Percentiles rank a stretch among this genome's conserved stretches.
Evolutionary conservation across 1,284 basidiomycete genomes (phyloP).

Genomic region (Termitomyces sp.): DNA sequence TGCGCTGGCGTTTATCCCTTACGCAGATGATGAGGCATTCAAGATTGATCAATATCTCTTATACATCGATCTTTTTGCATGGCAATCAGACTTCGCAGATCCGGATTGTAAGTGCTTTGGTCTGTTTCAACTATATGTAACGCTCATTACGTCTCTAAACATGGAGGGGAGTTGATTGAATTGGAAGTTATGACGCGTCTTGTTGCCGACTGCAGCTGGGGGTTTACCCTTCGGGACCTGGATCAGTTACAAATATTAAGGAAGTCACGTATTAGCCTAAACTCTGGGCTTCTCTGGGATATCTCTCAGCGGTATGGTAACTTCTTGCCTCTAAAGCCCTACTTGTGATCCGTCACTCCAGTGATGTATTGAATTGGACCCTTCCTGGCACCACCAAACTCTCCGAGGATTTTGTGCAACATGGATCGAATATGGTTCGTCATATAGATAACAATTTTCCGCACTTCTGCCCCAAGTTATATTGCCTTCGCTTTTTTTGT

Average conservation of each 20-base stretch:
- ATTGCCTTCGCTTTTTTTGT: constrained; percentile 22
- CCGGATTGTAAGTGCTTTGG: constrained; percentile 35
- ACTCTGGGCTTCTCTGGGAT: constrained; percentile 29
- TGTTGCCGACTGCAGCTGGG: constrained; percentile 14
- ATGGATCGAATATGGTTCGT: constrained; percentile 8
- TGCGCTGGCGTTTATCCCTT: constrained; percentile 15
- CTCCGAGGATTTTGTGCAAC: not conserved
- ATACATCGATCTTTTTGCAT: constrained; percentile 23
- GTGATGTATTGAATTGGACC: constrained; percentile 18
- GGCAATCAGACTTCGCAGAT: constrained; percentile 32
- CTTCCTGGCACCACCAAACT: constrained; percentile 8
- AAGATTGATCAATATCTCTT: constrained; percentile 19
- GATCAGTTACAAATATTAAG: constrained; percentile 21
- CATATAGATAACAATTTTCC: constrained; percentile 14
- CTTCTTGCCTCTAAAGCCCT: not conserved
- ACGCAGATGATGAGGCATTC: constrained; percentile 26
- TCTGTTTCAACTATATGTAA: not conserved
- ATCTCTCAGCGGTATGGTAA: constrained; percentile 26
- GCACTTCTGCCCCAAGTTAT: constrained; percentile 28
- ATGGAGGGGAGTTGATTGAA: constrained; percentile 31
- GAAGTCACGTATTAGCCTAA: constrained; percentile 13
- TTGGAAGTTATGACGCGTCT: constrained; percentile 29
- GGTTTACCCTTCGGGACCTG: constrained; percentile 23
- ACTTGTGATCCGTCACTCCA: not conserved
- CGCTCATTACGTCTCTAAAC: not conserved